phyloP scores from a whole-genome alignment of 2,329 filamentous ascomycete species.

The Stachybotrys echinatus region DNA sequence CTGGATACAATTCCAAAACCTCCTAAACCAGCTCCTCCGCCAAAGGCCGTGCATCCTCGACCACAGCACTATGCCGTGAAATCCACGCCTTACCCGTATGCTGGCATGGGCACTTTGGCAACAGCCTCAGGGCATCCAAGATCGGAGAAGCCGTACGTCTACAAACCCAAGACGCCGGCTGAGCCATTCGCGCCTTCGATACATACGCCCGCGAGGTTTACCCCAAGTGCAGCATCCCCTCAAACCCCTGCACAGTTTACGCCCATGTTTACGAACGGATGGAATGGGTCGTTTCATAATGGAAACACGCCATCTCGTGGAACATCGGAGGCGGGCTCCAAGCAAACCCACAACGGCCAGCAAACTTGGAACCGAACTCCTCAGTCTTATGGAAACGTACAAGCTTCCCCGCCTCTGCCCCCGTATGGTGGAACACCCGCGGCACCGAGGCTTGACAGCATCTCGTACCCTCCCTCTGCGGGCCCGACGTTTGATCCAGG shows the following conservation, averaged over 20 bases:
- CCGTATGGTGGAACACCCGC: neutral
- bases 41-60: conserved; percentile 15
- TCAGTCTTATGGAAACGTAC: neutral
- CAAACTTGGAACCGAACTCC: neutral
- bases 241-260: neutral
- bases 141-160: conserved; percentile 45
- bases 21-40: conserved; percentile 26
- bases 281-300: too few species aligned
- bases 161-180: conserved; percentile 41
- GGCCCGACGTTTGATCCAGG: neutral
- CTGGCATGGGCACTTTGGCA: neutral
- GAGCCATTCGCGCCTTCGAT: conserved; percentile 19
- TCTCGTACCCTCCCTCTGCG: neutral
- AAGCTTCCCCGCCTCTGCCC: neutral
- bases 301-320: too few species aligned
- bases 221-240: neutral
- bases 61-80: conserved; percentile 14
- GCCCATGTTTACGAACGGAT: neutral
- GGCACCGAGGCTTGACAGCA: neutral
- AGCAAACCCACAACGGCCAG: too few species aligned
- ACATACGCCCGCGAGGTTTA: conserved; percentile 14
- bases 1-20: conserved; percentile 62
- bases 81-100: conserved; percentile 5
- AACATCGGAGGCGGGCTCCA: too few species aligned
- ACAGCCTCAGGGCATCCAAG: conserved; percentile 4